phyloP scores from a whole-genome alignment of 2,329 filamentous ascomycete species.

The Talaromyces marneffei region DNA sequence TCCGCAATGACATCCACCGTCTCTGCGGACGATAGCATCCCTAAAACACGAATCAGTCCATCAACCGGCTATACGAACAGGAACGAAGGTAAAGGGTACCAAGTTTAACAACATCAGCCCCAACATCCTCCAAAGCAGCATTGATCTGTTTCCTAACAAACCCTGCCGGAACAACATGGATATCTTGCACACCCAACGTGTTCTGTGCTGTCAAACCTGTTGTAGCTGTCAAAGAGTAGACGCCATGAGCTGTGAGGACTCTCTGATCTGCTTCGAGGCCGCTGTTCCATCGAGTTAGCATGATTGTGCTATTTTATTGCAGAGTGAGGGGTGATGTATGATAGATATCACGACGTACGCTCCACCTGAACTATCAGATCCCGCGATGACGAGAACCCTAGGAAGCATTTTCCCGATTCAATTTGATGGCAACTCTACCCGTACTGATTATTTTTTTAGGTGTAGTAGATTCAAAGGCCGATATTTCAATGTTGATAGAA shows the following conservation, averaged over 20 bases:
- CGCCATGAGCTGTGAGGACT: slow-evolving; percentile 83
- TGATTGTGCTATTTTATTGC: background rate
- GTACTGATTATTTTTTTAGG: background rate
- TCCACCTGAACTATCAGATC: slow-evolving; percentile 85
- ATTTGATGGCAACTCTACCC: background rate
- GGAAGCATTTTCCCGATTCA: slow-evolving; percentile 25
- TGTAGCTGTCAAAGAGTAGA: slow-evolving; percentile 94
- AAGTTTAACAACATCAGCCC: slow-evolving; percentile 84
- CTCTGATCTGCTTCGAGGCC: slow-evolving; percentile 95
- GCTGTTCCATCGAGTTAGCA: slow-evolving; percentile 42
- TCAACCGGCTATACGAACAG: background rate
- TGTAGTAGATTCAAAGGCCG: background rate
- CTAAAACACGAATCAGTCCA: slow-evolving; percentile 39
- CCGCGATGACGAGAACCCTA: slow-evolving; percentile 73
- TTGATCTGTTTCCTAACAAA: slow-evolving; percentile 85
- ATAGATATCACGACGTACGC: slow-evolving; percentile 57
- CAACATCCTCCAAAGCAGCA: slow-evolving; percentile 75
- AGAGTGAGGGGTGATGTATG: background rate
- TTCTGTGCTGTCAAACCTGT: slow-evolving; percentile 96
- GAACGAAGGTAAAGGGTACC: slow-evolving; percentile 48
- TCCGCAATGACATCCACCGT: slow-evolving; percentile 65
- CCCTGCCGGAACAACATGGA: slow-evolving; percentile 69
- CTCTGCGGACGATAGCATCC: slow-evolving; percentile 72
- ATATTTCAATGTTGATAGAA: background rate
- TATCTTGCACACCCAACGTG: slow-evolving; percentile 73